A percentile compares a stretch with the other conserved stretches of the same genome.
These are phyloP conservation scores for Tylopilus sp. DNA, from an alignment of 768 basidiomycete genomes.

Conservation along the genomic window DNA sequence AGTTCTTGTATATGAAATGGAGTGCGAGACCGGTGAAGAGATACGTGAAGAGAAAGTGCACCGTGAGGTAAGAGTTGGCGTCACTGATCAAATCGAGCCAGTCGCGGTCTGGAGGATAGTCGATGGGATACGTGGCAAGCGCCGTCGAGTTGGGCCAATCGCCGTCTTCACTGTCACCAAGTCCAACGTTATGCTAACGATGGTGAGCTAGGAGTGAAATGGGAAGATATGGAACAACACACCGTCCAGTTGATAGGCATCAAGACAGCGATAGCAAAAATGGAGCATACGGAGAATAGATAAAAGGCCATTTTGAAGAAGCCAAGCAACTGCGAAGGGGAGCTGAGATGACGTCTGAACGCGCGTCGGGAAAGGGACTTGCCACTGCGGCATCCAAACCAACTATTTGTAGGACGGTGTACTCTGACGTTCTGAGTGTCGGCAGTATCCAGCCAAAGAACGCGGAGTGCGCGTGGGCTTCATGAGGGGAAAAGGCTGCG, in stretches of 20 bases:
- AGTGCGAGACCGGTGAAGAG: constrained; percentile 86
- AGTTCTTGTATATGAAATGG: constrained; percentile 86
- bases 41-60: constrained; percentile 92
- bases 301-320: constrained; percentile 96
- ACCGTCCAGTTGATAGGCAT: constrained; percentile 97
- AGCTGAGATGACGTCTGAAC: not conserved
- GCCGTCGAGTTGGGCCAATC: constrained; percentile 44
- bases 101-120: constrained; percentile 40
- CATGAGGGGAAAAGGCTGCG: constrained; percentile 88
- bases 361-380: constrained; percentile 30
- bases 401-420: constrained; percentile 91
- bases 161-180: constrained; percentile 49
- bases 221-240: constrained; percentile 21
- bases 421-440: constrained; percentile 86
- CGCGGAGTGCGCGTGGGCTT: constrained; percentile 80
- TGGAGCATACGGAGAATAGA: constrained; percentile 81
- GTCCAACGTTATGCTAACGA: constrained; percentile 65
- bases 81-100: constrained; percentile 91
- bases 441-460: constrained; percentile 98
- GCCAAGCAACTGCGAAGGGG: constrained; percentile 67
- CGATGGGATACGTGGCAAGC: constrained; percentile 31
- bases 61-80: constrained; percentile 82
- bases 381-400: constrained; percentile 96
- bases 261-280: constrained; percentile 78
- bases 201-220: constrained; percentile 1